phyloP scores from a whole-genome alignment of 192 early-diverging fungal genomes.

The Funneliformis geosporum region DNA sequence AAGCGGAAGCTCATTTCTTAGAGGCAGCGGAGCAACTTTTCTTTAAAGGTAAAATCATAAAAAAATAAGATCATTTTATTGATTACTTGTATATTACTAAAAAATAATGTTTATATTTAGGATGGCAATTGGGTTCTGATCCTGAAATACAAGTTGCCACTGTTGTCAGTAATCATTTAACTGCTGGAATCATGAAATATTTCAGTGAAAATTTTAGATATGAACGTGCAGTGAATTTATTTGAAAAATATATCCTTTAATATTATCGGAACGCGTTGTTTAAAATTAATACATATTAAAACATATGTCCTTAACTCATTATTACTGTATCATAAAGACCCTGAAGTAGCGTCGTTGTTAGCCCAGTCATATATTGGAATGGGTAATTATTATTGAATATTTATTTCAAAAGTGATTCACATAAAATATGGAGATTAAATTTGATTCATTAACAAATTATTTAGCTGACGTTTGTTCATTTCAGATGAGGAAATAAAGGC shows the following conservation, averaged over 20 bases:
- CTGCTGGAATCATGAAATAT: slow-evolving; percentile 87
- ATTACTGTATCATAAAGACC: slow-evolving; percentile 68
- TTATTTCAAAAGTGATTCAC: neutral
- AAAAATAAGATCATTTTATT: neutral
- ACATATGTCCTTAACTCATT: slow-evolving; percentile 37
- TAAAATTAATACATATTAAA: neutral
- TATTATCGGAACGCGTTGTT: neutral
- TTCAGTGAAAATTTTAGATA: slow-evolving; percentile 83
- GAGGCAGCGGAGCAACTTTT: slow-evolving; percentile 83
- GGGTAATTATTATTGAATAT: slow-evolving; percentile 24
- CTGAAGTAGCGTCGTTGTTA: slow-evolving; percentile 88
- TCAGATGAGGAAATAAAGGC: slow-evolving; percentile 92
- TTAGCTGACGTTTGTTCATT: neutral
- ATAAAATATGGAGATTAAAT: neutral
- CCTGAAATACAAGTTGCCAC: slow-evolving; percentile 96
- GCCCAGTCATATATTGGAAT: slow-evolving; percentile 76
- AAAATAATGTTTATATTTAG: slow-evolving; percentile 34
- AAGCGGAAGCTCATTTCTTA: slow-evolving; percentile 78
- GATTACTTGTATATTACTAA: neutral
- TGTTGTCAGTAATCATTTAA: slow-evolving; percentile 83
- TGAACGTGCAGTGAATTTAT: slow-evolving; percentile 77
- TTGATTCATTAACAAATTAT: neutral
- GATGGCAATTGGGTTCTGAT: slow-evolving; percentile 91
- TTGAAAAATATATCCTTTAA: slow-evolving; percentile 60
- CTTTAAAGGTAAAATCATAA: slow-evolving; percentile 67